Percentiles rank a stretch among this genome's conserved stretches.
These are phyloP conservation scores for Colletotrichum tropicale DNA, from an alignment of 2,329 filamentous ascomycete species.

Conservation along the genomic window DNA sequence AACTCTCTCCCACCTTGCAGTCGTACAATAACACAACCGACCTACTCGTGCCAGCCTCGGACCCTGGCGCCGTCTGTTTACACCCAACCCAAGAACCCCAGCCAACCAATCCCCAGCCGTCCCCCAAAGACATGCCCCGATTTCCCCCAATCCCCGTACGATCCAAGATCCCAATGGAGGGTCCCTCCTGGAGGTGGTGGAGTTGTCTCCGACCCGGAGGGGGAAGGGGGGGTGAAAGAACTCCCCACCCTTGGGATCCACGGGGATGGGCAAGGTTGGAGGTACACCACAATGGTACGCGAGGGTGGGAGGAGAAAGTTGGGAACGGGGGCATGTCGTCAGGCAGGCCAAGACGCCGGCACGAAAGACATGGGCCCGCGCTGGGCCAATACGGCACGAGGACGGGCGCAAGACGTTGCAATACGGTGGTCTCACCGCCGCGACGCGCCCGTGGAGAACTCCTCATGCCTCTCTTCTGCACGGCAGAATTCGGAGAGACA, in stretches of 20 bases:
- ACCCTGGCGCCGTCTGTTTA: constrained; percentile 12
- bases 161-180: constrained; percentile 17
- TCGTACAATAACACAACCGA: constrained; percentile 1
- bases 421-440: constrained; percentile 17
- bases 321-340: constrained; percentile 8
- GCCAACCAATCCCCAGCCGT: constrained; percentile 15
- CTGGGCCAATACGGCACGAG: constrained; percentile 8
- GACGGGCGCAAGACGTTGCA: background rate
- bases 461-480: background rate
- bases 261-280: background rate
- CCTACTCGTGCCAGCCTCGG: constrained; percentile 13
- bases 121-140: constrained; percentile 8
- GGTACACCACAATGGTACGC: background rate
- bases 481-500: constrained; percentile 19
- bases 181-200: background rate
- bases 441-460: constrained; percentile 9
- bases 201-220: background rate
- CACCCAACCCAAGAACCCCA: constrained; percentile 15
- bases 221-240: background rate
- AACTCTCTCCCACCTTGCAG: background rate
- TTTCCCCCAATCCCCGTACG: constrained; percentile 21
- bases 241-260: constrained; percentile 1
- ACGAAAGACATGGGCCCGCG: background rate
- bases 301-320: background rate
- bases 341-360: constrained; percentile 7